Percentiles rank a stretch among this genome's conserved stretches.
These are phyloP conservation scores for Cytospora schulzeri DNA, from an alignment of 2,329 filamentous ascomycete genomes.

Conservation along the genomic window DNA sequence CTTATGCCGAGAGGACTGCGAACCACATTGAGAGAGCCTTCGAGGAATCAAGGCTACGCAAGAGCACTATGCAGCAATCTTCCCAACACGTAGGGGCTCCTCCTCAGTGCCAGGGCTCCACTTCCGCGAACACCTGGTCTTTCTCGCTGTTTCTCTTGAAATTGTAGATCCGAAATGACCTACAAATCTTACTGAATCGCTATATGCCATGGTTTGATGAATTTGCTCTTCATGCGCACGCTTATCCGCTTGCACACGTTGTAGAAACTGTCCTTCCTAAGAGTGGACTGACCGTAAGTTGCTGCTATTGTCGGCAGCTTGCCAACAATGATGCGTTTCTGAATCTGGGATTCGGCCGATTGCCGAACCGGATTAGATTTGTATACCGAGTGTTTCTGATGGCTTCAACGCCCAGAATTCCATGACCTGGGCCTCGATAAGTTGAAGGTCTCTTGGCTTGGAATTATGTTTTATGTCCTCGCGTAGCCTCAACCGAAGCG, in stretches of 20 bases:
- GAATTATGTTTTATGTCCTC: neutral
- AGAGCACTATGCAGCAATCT: neutral
- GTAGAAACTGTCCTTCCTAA: neutral
- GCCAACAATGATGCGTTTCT: neutral
- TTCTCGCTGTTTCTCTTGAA: neutral
- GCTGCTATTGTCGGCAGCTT: neutral
- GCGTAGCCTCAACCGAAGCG: conserved; percentile 24
- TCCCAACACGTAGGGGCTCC: neutral
- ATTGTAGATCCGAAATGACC: neutral
- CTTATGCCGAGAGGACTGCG: neutral
- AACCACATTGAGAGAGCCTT: neutral
- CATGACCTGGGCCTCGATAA: neutral
- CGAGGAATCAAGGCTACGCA: neutral
- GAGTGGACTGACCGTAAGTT: neutral
- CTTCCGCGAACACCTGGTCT: neutral
- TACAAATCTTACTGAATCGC: neutral
- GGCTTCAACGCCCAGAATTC: neutral
- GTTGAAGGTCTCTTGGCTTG: conserved; percentile 4
- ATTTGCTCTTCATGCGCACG: neutral
- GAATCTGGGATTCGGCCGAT: neutral
- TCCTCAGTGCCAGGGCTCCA: neutral
- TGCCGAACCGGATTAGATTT: neutral
- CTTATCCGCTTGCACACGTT: neutral
- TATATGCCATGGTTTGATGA: neutral
- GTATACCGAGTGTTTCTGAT: neutral